These are phyloP conservation scores for Globisporangium splendens DNA, from an alignment of 352 stramenopile species.

Conservation along the genomic window DNA sequence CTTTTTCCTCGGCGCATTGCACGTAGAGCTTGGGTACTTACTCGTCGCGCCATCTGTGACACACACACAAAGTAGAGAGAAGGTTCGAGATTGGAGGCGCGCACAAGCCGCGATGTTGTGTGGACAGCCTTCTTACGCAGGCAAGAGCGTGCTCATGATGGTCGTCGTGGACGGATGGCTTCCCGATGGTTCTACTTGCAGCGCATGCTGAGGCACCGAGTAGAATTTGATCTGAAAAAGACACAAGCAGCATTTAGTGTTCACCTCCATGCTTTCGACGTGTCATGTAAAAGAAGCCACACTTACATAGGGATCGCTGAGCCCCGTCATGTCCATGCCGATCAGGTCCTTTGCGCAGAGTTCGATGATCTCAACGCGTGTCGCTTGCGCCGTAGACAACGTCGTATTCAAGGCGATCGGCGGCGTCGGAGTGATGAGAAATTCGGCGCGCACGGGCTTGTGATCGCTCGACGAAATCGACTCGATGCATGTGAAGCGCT, in stretches of 20 bases:
- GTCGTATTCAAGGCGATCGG: constrained; percentile 19
- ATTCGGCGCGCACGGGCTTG: constrained; percentile 71
- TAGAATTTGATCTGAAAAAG: constrained; percentile 68
- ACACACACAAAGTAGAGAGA: too few species aligned
- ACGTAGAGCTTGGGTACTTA: constrained; percentile 66
- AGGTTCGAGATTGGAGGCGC: too few species aligned
- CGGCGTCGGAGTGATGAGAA: constrained; percentile 38
- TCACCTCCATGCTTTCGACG: too few species aligned
- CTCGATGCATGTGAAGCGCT: constrained; percentile 56
- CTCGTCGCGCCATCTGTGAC: constrained; percentile 48
- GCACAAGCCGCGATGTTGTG: not conserved
- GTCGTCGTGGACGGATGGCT: constrained; percentile 52
- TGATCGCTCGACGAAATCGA: constrained; percentile 78
- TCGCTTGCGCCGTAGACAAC: constrained; percentile 23
- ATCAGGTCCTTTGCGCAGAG: constrained; percentile 55
- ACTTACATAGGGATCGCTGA: constrained; percentile 77
- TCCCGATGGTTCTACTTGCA: constrained; percentile 44
- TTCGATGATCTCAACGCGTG: constrained; percentile 57
- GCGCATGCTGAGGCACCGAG: constrained; percentile 42
- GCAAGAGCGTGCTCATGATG: constrained; percentile 64
- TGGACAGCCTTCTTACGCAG: constrained; percentile 28
- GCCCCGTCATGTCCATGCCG: constrained; percentile 71
- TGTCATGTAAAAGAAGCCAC: too few species aligned
- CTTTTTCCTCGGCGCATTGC: constrained; percentile 40
- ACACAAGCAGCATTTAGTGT: constrained; percentile 2